Percentiles rank a stretch among this genome's conserved stretches.
Conservation (phyloP, 1,284 basidiomycete genomes). For the Volvariella volvacea region DNA sequence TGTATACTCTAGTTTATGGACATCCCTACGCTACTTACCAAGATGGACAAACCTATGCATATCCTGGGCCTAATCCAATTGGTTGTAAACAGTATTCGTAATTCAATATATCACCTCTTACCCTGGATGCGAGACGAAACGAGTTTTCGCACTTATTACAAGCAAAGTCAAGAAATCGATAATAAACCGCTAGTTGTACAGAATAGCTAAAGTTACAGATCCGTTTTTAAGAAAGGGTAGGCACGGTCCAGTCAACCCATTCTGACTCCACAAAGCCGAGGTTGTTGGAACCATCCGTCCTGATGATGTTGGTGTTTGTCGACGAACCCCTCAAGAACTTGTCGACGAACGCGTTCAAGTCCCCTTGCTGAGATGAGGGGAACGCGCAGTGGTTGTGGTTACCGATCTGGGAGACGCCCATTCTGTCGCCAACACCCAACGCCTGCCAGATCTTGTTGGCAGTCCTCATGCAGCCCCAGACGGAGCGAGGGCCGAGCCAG, state of each 20-base stretch:
- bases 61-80: no score
- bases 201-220: no score
- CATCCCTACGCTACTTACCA: no score
- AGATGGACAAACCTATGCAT: no score
- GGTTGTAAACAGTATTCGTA: no score
- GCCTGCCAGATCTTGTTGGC: constrained; percentile 41
- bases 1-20: no score
- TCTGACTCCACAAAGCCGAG: constrained; percentile 32
- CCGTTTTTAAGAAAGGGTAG: constrained; percentile 27
- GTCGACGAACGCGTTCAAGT: constrained; percentile 44
- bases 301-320: constrained; percentile 37
- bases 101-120: no score
- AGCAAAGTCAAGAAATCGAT: no score
- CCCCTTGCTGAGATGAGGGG: constrained; percentile 33
- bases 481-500: constrained; percentile 42
- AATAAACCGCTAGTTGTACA: no score
- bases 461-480: constrained; percentile 42
- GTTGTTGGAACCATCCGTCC: constrained; percentile 37
- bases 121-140: no score
- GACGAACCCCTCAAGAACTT: constrained; percentile 41
- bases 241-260: constrained; percentile 44
- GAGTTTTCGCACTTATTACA: no score
- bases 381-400: constrained; percentile 47
- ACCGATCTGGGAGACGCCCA: constrained; percentile 45
- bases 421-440: constrained; percentile 34